Evolutionary conservation across 2,329 filamentous ascomycete species (phyloP).

Genomic region (Neopestalotiopsis sp.): DNA sequence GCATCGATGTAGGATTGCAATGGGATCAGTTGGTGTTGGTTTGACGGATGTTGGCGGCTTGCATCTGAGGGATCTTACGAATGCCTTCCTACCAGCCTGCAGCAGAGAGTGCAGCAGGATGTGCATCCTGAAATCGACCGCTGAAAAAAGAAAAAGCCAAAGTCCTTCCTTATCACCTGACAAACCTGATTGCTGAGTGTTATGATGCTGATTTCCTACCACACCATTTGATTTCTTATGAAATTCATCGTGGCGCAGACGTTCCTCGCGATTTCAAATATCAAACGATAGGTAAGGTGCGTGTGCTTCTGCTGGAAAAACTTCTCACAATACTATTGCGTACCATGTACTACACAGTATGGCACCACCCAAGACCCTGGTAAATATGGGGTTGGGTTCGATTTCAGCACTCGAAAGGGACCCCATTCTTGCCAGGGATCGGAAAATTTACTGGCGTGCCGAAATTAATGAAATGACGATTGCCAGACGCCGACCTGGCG

Average conservation of each 20-base stretch:
- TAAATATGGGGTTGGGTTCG: background rate
- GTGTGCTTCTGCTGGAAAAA: too few relatives aligned
- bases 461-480: slow-evolving; percentile 8
- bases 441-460: slow-evolving; percentile 14
- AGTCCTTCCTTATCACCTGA: background rate
- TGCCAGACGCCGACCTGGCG: background rate
- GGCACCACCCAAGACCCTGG: background rate
- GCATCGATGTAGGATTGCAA: background rate
- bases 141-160: background rate
- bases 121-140: background rate
- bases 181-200: background rate
- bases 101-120: background rate
- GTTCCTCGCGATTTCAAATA: background rate
- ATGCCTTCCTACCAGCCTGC: background rate
- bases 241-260: background rate
- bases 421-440: background rate
- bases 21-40: background rate
- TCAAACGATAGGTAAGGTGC: too few relatives aligned
- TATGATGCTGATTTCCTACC: background rate
- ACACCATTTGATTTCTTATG: background rate
- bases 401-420: background rate
- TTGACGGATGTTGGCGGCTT: background rate
- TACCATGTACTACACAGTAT: background rate
- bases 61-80: background rate
- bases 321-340: too few relatives aligned